Percentiles rank a stretch among this genome's conserved stretches.
Conservation (phyloP, 768 basidiomycete genomes). For the Calvatia gigantea region DNA sequence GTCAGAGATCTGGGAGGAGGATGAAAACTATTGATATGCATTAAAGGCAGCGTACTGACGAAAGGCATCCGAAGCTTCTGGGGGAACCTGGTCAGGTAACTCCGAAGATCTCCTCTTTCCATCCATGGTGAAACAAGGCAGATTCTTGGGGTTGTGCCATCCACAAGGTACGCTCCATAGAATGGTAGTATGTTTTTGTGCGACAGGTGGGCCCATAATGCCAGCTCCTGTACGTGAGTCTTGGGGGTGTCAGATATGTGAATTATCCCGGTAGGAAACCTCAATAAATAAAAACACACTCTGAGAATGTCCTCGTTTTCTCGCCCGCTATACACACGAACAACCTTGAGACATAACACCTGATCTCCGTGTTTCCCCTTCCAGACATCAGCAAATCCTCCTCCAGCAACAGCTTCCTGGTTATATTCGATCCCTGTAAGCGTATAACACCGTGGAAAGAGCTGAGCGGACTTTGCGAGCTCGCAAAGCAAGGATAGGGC, state of each 20-base stretch:
- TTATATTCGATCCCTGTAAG: not conserved
- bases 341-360: slow-evolving; percentile 2
- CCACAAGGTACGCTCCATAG: slow-evolving; percentile 24
- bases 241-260: not conserved
- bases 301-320: not conserved
- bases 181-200: slow-evolving; percentile 34
- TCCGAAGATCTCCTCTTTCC: slow-evolving; percentile 15
- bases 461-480: not conserved
- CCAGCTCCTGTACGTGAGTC: slow-evolving; percentile 20
- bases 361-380: not conserved
- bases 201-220: slow-evolving; percentile 28
- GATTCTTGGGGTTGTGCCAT: slow-evolving; percentile 1
- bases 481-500: not conserved
- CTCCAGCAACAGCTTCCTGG: not conserved
- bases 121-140: slow-evolving; percentile 21
- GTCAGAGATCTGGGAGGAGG: not conserved
- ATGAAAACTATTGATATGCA: not conserved
- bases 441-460: not conserved
- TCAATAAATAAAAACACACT: not conserved
- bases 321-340: slow-evolving; percentile 6
- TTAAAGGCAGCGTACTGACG: slow-evolving; percentile 7
- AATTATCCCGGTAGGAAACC: no score
- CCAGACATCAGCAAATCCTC: slow-evolving; percentile 1
- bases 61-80: slow-evolving; percentile 11
- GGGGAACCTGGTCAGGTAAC: slow-evolving; percentile 13